A percentile compares a stretch with the other conserved stretches of the same genome.
phyloP scores from a whole-genome alignment of 2,329 filamentous ascomycete species.

The Sporothrix phasma region DNA sequence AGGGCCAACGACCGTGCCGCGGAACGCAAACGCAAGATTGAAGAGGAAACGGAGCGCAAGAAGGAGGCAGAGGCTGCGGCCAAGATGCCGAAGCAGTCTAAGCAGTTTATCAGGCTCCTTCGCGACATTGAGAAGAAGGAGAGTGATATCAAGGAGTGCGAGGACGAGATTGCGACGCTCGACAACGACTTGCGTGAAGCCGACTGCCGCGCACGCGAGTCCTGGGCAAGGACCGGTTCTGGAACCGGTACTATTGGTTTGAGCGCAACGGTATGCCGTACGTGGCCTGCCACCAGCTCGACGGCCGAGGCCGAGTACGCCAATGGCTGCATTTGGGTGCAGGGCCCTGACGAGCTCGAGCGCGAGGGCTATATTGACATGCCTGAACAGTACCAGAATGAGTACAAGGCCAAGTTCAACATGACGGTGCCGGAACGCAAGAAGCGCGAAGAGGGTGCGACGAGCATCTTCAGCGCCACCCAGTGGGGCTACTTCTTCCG shows the following conservation, averaged over 20 bases:
- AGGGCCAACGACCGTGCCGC: constrained; percentile 58
- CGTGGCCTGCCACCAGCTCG: constrained; percentile 71
- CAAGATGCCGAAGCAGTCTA: constrained; percentile 68
- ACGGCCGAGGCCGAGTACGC: constrained; percentile 81
- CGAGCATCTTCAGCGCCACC: constrained; percentile 61
- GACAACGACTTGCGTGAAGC: constrained; percentile 92
- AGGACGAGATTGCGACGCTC: constrained; percentile 73
- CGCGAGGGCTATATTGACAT: constrained; percentile 78
- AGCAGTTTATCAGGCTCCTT: constrained; percentile 77
- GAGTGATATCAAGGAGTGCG: constrained; percentile 65
- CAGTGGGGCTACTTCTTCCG: constrained; percentile 93
- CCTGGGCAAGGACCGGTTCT: constrained; percentile 89
- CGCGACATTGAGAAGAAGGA: constrained; percentile 87
- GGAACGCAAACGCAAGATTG: constrained; percentile 69
- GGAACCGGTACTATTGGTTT: constrained; percentile 99
- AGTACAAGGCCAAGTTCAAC: constrained; percentile 67
- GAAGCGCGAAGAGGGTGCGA: constrained; percentile 71
- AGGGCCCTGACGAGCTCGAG: constrained; percentile 86
- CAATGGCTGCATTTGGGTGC: constrained; percentile 92
- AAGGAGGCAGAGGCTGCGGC: constrained; percentile 53
- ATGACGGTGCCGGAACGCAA: constrained; percentile 82
- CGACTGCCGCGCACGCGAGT: constrained; percentile 81
- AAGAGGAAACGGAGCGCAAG: constrained; percentile 56
- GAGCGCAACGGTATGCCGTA: constrained; percentile 98
- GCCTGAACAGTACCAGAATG: constrained; percentile 56